Base-by-base conservation (phyloP, 1,284 basidiomycete species). In the Heliocybe sulcata region DNA sequence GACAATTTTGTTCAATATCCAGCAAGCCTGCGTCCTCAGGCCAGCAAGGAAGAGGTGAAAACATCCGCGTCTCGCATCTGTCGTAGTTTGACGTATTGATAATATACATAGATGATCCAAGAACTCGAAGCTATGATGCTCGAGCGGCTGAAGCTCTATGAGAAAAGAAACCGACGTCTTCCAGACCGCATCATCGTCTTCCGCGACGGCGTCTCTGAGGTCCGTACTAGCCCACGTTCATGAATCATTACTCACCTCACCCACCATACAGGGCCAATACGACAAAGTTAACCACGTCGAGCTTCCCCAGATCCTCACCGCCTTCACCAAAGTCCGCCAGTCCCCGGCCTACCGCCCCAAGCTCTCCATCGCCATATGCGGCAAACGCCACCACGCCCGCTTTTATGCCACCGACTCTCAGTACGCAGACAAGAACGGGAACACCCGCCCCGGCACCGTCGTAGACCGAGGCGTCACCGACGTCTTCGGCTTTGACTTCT, bases 321-420 rank as follows among this genome's bases (percentile, higher is more conserved):
- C 87, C 0, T 86, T 85, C 69, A 71, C 75, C 61, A 77, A 73
- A 54, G 69, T 87, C 47, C 73, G 68, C 19, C 66, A 73, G 4
- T 65, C 69, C 50, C 25, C 68, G 67, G 31, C 72, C 1, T 90
- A 88, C 63, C 65, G 67, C 20, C 90, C 88, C 0, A 73, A 76
- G 49, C 64, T 92, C 9, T 83, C 85, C 8, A 88, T 90, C 62
- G 71, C 87, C 57, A 77, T 91, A 54, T 90, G 87, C 63, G 87
- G 87, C 8, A 92, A 92, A 67, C 80, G 89, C 0, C 90, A 92
- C 63, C 81, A 92, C 62, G 83, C 87, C 0, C 79, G 82, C 38
- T 82, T 85, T 65, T 87, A 74, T 66, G 75, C 87, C 0, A 79
- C 80, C 0, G 67, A 75, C 35, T 67, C 70, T 0, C 61, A 71